A percentile compares a stretch with the other conserved stretches of the same genome.
These are phyloP conservation scores for Aegilops speltoides DNA, from an alignment of 176 grass and related monocot species.

Conservation along the genomic window DNA sequence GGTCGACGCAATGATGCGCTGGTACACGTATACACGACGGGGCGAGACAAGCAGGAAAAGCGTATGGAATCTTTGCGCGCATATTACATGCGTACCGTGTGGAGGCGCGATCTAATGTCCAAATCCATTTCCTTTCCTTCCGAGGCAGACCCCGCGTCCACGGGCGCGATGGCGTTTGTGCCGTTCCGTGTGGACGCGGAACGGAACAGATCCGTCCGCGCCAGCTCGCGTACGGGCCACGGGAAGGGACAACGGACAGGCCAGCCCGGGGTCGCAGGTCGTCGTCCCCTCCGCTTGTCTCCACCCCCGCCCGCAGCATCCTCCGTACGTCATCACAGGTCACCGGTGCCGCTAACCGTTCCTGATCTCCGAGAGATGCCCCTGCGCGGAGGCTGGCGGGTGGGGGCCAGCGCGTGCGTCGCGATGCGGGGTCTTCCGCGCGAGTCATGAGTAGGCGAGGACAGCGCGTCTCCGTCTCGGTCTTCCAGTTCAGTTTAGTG, in stretches of 20 bases:
- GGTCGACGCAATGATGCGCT: not conserved
- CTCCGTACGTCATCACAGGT: slow-evolving; percentile 12
- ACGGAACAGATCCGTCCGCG: not conserved
- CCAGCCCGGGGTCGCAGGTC: not conserved
- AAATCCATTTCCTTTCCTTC: not conserved
- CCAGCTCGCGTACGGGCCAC: slow-evolving; percentile 20
- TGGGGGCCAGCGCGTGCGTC: not conserved
- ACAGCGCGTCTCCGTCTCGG: not conserved
- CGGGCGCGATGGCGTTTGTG: not conserved
- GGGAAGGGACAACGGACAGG: not conserved
- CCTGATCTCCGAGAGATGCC: slow-evolving; percentile 22
- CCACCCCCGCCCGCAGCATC: slow-evolving; percentile 6
- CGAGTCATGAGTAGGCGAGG: not conserved
- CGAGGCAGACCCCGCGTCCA: not conserved
- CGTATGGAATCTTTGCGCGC: not conserved
- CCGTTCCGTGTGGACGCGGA: slow-evolving; percentile 25
- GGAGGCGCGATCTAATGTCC: no score
- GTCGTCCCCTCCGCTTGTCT: slow-evolving; percentile 22
- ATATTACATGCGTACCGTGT: not conserved
- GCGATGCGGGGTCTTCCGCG: slow-evolving; percentile 7
- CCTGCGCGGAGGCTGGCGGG: not conserved
- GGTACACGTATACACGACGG: not conserved
- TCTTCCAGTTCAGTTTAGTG: not conserved
- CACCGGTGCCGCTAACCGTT: not conserved
- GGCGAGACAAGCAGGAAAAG: not conserved